Conservation (phyloP, 2,329 filamentous ascomycete species). For the Pseudogymnoascus sp. region DNA sequence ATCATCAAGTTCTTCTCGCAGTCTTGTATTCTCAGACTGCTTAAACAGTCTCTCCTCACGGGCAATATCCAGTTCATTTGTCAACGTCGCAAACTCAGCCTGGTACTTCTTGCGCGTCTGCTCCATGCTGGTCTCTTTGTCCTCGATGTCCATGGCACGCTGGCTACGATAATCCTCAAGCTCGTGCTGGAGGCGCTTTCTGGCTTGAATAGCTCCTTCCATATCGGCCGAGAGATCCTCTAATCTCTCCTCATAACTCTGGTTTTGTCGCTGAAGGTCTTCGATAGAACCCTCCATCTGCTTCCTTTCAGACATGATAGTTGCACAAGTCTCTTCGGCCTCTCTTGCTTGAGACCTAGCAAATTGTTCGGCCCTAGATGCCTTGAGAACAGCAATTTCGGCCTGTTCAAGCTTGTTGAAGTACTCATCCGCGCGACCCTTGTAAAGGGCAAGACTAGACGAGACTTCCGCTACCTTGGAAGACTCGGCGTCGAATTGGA, state of each 20-base stretch:
- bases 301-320: constrained; percentile 85
- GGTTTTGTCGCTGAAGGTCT: constrained; percentile 80
- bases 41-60: constrained; percentile 80
- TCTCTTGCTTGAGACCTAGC: constrained; percentile 83
- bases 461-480: constrained; percentile 78
- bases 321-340: constrained; percentile 81
- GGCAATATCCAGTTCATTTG: constrained; percentile 86
- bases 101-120: constrained; percentile 98
- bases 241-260: constrained; percentile 80
- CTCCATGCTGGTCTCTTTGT: constrained; percentile 92
- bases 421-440: constrained; percentile 87
- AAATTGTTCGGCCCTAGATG: constrained; percentile 84
- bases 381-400: constrained; percentile 90
- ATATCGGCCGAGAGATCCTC: constrained; percentile 89
- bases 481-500: constrained; percentile 79
- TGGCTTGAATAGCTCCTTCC: constrained; percentile 74
- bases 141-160: constrained; percentile 90
- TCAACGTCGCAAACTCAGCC: constrained; percentile 78
- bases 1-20: constrained; percentile 94
- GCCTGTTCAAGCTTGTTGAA: constrained; percentile 96
- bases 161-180: constrained; percentile 95
- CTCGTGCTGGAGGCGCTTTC: constrained; percentile 92
- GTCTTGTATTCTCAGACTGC: constrained; percentile 75
- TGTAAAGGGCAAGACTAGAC: constrained; percentile 80
- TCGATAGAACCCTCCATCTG: constrained; percentile 82